These are phyloP conservation scores for Teratosphaeria pseudoeucalypti DNA, from an alignment of 2,329 filamentous ascomycete species.

Conservation along the genomic window DNA sequence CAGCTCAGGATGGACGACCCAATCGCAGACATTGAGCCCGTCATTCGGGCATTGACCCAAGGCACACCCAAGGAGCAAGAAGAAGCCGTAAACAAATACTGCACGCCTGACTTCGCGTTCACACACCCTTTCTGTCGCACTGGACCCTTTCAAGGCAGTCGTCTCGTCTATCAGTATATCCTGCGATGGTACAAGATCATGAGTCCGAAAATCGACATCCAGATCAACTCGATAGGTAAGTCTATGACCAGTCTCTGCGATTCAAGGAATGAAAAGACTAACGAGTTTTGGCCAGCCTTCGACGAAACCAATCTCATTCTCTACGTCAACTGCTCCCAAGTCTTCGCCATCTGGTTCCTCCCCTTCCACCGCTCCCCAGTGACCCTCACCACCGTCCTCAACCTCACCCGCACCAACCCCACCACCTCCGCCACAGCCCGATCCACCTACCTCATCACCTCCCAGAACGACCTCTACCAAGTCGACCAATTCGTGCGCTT, in stretches of 20 bases:
- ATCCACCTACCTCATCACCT: conserved; percentile 57
- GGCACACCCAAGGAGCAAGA: conserved; percentile 56
- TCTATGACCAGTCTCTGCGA: not conserved
- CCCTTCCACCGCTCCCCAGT: conserved; percentile 57
- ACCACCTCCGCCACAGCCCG: conserved; percentile 1
- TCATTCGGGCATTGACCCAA: conserved; percentile 61
- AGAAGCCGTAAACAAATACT: conserved; percentile 59
- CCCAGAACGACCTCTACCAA: conserved; percentile 76
- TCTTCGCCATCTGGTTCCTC: conserved; percentile 67
- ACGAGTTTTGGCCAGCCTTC: conserved; percentile 43
- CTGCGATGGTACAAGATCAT: conserved; percentile 81
- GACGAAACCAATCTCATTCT: conserved; percentile 57
- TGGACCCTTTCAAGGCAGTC: conserved; percentile 48
- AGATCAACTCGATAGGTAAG: conserved; percentile 51
- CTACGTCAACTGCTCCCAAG: conserved; percentile 63
- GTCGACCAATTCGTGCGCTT: conserved; percentile 67
- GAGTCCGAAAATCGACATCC: conserved; percentile 60
- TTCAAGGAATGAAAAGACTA: not conserved
- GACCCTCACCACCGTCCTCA: conserved; percentile 24
- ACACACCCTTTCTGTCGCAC: conserved; percentile 70
- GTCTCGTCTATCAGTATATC: conserved; percentile 56
- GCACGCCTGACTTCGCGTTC: conserved; percentile 61
- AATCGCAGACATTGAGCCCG: conserved; percentile 49
- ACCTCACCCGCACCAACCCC: conserved; percentile 16
- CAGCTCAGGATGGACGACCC: conserved; percentile 19